Evolutionary conservation across 2,329 filamentous ascomycete species (phyloP).

Genomic region (Colletotrichum navitas): DNA sequence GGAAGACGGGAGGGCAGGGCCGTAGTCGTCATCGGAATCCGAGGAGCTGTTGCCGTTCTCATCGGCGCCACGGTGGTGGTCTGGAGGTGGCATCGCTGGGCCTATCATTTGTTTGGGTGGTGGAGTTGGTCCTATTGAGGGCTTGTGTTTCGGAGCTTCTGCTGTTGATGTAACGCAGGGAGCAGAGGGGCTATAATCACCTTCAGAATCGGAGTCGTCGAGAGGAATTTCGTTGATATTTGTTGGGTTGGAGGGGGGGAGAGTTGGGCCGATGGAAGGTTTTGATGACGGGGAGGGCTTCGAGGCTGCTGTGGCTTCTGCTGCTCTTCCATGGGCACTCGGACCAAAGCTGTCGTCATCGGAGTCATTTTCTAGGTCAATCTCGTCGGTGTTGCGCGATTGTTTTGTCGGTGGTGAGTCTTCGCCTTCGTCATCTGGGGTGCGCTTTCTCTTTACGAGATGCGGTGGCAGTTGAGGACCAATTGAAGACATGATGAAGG

Average conservation of each 20-base stretch:
- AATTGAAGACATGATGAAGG: conserved; percentile 72
- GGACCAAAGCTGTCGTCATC: conserved; percentile 60
- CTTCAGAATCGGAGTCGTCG: conserved; percentile 51
- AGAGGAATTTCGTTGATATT: conserved; percentile 60
- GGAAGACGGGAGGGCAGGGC: conserved; percentile 68
- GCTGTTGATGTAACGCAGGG: conserved; percentile 42
- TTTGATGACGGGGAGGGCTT: conserved; percentile 10
- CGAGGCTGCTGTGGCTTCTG: conserved; percentile 22
- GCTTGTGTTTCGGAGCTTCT: conserved; percentile 37
- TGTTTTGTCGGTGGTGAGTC: conserved; percentile 61
- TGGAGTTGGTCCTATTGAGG: conserved; percentile 47
- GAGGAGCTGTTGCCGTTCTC: conserved; percentile 51
- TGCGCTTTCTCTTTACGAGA: conserved; percentile 73
- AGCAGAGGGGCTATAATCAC: conserved; percentile 48
- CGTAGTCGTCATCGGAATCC: conserved; percentile 67
- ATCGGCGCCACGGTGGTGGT: conserved; percentile 49
- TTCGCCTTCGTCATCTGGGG: conserved; percentile 56
- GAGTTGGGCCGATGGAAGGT: conserved; percentile 46
- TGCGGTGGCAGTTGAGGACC: conserved; percentile 79
- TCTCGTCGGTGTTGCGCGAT: conserved; percentile 65
- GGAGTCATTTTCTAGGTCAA: conserved; percentile 58
- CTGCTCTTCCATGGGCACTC: conserved; percentile 44
- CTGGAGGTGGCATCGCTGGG: conserved; percentile 58
- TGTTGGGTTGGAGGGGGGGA: conserved; percentile 44
- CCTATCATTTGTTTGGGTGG: conserved; percentile 54